Evolutionary conservation across 176 grass and related monocot genomes (phyloP), one percentile per base, ranked within the genome.

Genomic region (Paspalum vaginatum): DNA sequence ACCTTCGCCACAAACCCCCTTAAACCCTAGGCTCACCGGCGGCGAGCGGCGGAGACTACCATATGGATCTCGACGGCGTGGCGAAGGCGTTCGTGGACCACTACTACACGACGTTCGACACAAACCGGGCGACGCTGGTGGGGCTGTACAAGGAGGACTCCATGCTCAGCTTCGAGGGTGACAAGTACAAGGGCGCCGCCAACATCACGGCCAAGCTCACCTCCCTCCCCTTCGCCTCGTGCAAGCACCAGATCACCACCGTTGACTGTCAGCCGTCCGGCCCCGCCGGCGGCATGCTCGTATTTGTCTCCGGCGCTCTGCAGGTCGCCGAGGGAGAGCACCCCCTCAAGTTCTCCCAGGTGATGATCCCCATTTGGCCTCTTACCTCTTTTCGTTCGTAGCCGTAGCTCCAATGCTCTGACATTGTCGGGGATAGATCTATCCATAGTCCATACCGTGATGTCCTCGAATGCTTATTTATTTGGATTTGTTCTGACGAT

Each of bases 21-120:
- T 61, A 75, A 75, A 75, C 81, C 80, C 80, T 83, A 83, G 63
- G 37, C 70, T 10, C 58, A 8, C 61, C 39, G 46, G 75, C 38
- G 74, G 74, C 72, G 72, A 64, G 68, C 56, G 70, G 73, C 43
- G 73, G 12, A 47, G 62, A 21, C 50, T 50, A 74, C 44, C 8
- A 64, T 44, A 93, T 93, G 91, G 91, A 93, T 81, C 91, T 82
- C 7, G 88, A 93, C 14, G 43, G 71, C 42, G 82, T 90, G 18
- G 91, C 91, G 22, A 90, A 72, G 82, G 82, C 74, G 69, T 90
- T 90, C 68, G 91, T 93, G 8, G 56, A 88, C 21, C 88, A 93
- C 85, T 93, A 93, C 88, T 93, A 93, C 85, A 61, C 79, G 14
- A 93, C 85, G 40, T 93, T 93, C 82, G 88, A 93, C 58, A 51